Base-by-base conservation (phyloP, 202 grass and related monocot species). In the Setaria italica region DNA sequence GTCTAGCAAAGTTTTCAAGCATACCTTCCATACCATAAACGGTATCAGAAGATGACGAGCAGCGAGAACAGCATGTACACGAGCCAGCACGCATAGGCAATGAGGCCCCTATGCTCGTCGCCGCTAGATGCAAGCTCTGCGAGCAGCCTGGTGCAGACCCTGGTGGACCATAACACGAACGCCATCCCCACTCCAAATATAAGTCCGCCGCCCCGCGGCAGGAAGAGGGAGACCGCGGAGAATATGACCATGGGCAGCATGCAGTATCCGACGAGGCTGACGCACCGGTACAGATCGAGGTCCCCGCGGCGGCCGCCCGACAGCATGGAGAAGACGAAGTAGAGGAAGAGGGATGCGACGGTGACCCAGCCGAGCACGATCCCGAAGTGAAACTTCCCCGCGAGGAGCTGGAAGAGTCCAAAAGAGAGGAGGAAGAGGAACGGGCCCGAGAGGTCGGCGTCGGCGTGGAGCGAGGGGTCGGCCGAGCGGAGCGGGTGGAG, bases 191-290 rank as follows among this genome's bases (percentile, higher is more conserved):
- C 82, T 39, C 86, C 90, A 75, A 95, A 99, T 53, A 99, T 99
- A 72, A 92, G 82, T 0, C 91, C 58, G 4, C 93, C 89, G 16
- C 90, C 96, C 55, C 89, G 90, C 4, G 96, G 96, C 62, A 95
- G 88, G 82, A 99, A 99, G 59, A 99, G 89, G 4, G 96, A 99
- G n/a, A 95, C 54, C 20, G 96, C 91, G 2, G 96, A 99, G 96
- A 99, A 99, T 37, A 99, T 99, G 81, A 99, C 96, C 96, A 99
- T 99, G 33, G 96, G 96, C 35, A 99, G 88, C 96, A 99, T 95
- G 80, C 96, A 95, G 83, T 99, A 99, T 35, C 96, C 96, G 50
- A 99, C 93, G 55, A 99, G 76, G 82, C 93, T 99, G 70, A 95
- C 75, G 72, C 96, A 99, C 49, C 91, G 83, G 67, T 99, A 99